Base-by-base conservation (phyloP, 192 early-diverging fungal genomes). In the Rhizoclosmatium globosum region DNA sequence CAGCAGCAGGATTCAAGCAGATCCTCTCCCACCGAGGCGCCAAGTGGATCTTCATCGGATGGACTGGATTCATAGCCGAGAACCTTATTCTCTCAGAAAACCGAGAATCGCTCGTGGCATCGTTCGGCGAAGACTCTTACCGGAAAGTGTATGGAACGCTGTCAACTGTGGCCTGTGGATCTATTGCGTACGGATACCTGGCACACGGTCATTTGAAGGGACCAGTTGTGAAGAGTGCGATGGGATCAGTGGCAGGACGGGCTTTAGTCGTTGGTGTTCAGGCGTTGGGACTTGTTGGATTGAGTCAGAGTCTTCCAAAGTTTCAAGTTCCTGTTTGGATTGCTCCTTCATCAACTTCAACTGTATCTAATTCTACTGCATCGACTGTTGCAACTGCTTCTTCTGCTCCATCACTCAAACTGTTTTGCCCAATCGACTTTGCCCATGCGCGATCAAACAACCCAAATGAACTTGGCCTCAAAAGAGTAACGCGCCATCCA, bases 401-500 rank as follows among this genome's bases (percentile, higher is more conserved):
- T 53, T n/a, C 53, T 9, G 7, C 23, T 9, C 38, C 56, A 38
- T 42, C 4, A 44, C 39, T 77, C 65, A 71, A 57, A 42, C 4
- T 77, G n/a, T 39, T 60, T 11, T 77, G 76, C 46, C 76, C 76
- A 13, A 53, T 77, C 62, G 76, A 77, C 38, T 47, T 77, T 46
- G 68, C 72, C 15, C 59, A 68, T 45, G 66, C 66, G 9, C 17
- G 39, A 77, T 38, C 53, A 44, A 21, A 4, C n/a, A 56, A 61
- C 21, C 78, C 68, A 43, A 61, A 75, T 43, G 69, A 50, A 23
- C 59, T 81, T 4, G 80, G 80, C 17, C 62, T 81, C 41, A 66
- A 81, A n/a, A 72, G 81, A 15, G 60, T 82, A n/a, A 81, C 81
- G 1, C 76, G 81, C 45, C 78, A 82, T 45, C 81, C 81, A 15